These are phyloP conservation scores for Colletotrichum lupini DNA, from an alignment of 2,329 filamentous ascomycete species.

Conservation along the genomic window DNA sequence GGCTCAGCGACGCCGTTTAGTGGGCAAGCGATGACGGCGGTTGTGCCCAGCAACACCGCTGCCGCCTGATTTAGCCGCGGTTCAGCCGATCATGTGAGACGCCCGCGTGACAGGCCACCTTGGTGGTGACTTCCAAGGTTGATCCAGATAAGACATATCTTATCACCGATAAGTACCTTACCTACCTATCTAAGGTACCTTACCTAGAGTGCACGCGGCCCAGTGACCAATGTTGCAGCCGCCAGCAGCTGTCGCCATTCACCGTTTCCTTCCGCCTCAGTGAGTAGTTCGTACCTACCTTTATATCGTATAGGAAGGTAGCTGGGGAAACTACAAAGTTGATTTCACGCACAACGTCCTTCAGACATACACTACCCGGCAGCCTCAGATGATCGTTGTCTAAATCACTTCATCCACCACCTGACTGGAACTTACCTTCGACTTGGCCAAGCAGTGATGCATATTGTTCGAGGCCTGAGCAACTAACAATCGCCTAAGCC, in stretches of 20 bases:
- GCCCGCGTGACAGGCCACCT: slow-evolving; percentile 14
- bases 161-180: background rate
- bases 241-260: background rate
- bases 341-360: too few relatives aligned
- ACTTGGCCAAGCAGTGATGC: background rate
- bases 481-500: background rate
- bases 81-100: slow-evolving; percentile 31
- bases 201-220: too few relatives aligned
- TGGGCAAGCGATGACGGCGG: slow-evolving; percentile 34
- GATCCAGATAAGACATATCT: background rate
- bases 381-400: background rate
- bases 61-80: slow-evolving; percentile 17
- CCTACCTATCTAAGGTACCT: too few relatives aligned
- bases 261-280: too few relatives aligned
- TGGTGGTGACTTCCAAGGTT: background rate
- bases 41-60: slow-evolving; percentile 24
- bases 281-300: too few relatives aligned
- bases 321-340: too few relatives aligned
- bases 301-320: too few relatives aligned
- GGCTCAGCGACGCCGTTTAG: slow-evolving; percentile 33
- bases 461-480: background rate
- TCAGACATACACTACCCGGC: background rate
- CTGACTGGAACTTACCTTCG: too few relatives aligned
- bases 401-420: background rate
- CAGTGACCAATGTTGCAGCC: background rate